These are phyloP conservation scores for Penstemon newberryi DNA, from an alignment of 257 asterid genomes.

Conservation along the genomic window DNA sequence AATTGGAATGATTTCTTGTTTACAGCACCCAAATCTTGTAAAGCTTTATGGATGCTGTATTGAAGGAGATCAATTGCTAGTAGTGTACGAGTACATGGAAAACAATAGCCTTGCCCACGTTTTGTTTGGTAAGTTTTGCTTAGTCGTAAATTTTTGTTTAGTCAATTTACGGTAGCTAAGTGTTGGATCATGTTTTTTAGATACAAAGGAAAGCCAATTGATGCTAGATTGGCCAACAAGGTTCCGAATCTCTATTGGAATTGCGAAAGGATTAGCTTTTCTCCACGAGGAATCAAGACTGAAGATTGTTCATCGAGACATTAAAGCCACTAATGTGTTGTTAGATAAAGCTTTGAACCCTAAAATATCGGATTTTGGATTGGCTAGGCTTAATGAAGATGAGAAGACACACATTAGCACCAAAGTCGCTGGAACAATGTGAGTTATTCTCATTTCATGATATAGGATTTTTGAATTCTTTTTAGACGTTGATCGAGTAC, in stretches of 20 bases:
- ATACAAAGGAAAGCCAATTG: constrained; percentile 52
- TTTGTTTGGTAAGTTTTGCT: constrained; percentile 51
- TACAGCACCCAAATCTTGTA: constrained; percentile 83
- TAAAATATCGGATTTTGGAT: constrained; percentile 88
- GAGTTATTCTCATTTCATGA: constrained; percentile 30
- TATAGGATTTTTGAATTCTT: not conserved
- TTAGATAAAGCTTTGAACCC: constrained; percentile 72
- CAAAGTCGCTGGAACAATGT: constrained; percentile 90
- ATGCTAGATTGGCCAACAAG: constrained; percentile 82
- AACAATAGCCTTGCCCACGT: constrained; percentile 81
- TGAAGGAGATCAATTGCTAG: constrained; percentile 78
- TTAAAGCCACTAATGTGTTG: constrained; percentile 83
- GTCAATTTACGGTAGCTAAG: not conserved
- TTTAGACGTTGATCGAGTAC: too few relatives aligned
- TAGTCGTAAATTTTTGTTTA: not conserved
- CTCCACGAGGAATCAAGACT: constrained; percentile 85
- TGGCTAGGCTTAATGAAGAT: constrained; percentile 86
- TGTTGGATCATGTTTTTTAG: constrained; percentile 33
- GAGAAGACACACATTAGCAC: constrained; percentile 86
- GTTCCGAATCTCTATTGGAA: constrained; percentile 66
- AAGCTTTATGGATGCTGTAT: constrained; percentile 84
- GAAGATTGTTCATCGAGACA: constrained; percentile 91
- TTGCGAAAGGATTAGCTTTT: constrained; percentile 83
- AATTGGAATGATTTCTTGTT: constrained; percentile 81
- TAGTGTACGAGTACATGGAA: constrained; percentile 82